These are phyloP conservation scores for Rhodosorus marinus DNA, from an alignment of 23 red algal genomes.

Conservation along the genomic window DNA sequence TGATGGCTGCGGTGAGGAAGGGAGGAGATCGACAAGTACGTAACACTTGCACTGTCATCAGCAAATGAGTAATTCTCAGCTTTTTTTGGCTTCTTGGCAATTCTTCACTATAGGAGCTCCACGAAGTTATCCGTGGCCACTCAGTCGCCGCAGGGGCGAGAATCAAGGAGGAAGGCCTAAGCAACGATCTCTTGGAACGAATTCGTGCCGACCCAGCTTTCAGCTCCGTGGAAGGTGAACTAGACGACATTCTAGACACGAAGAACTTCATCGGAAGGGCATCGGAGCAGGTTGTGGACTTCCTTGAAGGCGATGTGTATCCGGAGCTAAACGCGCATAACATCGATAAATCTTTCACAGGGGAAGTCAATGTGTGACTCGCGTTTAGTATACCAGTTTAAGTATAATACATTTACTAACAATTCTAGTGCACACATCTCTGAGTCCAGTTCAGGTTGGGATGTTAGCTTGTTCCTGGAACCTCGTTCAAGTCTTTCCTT, in stretches of 20 bases:
- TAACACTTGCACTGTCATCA: too few relatives aligned
- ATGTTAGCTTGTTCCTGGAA: too few relatives aligned
- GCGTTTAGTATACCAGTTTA: too few relatives aligned
- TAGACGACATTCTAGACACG: conserved; percentile 28
- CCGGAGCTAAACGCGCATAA: conserved; percentile 14
- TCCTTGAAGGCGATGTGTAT: conserved; percentile 30
- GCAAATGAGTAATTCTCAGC: too few relatives aligned
- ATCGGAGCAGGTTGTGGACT: conserved; percentile 64
- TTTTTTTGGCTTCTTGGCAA: too few relatives aligned
- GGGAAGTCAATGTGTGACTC: too few relatives aligned
- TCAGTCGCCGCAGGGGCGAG: conserved; percentile 42
- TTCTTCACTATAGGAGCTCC: too few relatives aligned
- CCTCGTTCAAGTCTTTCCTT: too few relatives aligned
- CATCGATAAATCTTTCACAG: background rate
- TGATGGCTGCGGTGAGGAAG: conserved; percentile 60
- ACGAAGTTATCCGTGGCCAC: conserved; percentile 55
- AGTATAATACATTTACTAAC: too few relatives aligned
- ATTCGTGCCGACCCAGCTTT: conserved; percentile 23
- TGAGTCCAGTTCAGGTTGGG: too few relatives aligned
- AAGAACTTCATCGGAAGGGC: conserved; percentile 65
- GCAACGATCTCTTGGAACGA: conserved; percentile 64
- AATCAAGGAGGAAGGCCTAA: conserved; percentile 51
- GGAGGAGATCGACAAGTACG: conserved; percentile 84
- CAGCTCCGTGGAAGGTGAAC: conserved; percentile 7
- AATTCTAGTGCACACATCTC: too few relatives aligned